Evolutionary conservation across 1,284 basidiomycete genomes (phyloP), one percentile per base, ranked within the genome.

Genomic region (Fistulina hepatica): DNA sequence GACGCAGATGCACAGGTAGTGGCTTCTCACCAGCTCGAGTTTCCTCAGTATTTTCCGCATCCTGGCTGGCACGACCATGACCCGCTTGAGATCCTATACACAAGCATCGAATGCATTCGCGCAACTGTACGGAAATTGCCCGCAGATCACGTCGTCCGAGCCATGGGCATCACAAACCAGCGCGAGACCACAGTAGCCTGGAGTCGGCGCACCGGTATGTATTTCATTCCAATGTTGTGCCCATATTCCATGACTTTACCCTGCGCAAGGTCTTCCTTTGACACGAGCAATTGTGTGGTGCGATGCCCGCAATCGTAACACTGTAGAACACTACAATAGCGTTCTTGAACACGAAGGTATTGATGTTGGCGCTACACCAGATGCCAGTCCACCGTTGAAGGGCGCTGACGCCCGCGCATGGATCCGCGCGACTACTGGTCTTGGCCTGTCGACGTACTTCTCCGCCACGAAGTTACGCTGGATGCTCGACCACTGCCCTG

Each of bases 11-110:
- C 92, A 21, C 73, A 91, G 52, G 85, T 97, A 48, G 64, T 95
- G 43, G 83, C 85, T 2, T 76, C 85, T 55, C 78, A 88, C 54
- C 92, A 95, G 59, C 68, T 80, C 15, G 91, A 95, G 57, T 94
- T 93, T 54, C 77, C 85, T 34, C 91, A 94, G 55, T 89, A 93
- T 57, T 90, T 89, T 53, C 85, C 86, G 3, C 67, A 88, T 52
- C 86, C 89, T 5, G 86, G 90, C 47, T 97, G 94, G 94, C 94
- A 97, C 58, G 92, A 94, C 48, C 95, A 98, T 58, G 83, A 95
- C 54, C 76, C 90, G 1, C 65, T 73, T 34, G 90, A 93, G 55
- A 85, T 97, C 42, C 82, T 88, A 46, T 74, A 89, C 39, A 63
- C 67, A 40, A 93, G 89, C 59, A 85, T 97, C 47, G 70, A 73